Conservation (phyloP, 768 basidiomycete genomes). For the Suillus bovinus region DNA sequence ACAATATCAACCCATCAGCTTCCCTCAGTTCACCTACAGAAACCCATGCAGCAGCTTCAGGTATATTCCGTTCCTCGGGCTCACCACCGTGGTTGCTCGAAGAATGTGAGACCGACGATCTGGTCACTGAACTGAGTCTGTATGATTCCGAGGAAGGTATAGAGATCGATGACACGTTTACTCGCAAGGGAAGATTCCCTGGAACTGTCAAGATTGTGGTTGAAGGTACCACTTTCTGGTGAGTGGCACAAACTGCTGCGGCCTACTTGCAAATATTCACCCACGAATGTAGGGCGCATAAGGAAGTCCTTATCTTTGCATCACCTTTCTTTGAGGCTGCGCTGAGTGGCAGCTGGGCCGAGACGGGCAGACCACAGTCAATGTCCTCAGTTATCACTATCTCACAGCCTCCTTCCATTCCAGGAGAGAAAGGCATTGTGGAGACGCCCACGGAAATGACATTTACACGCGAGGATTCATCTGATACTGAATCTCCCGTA, state of each 20-base stretch:
- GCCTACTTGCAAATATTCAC: slow-evolving; percentile 11
- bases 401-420: slow-evolving; percentile 66
- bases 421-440: slow-evolving; percentile 45
- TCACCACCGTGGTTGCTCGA: slow-evolving; percentile 82
- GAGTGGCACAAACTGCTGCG: slow-evolving; percentile 30
- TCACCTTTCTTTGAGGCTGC: slow-evolving; percentile 96
- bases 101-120: slow-evolving; percentile 69
- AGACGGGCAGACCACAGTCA: slow-evolving; percentile 77
- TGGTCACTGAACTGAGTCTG: slow-evolving; percentile 66
- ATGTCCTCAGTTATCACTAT: slow-evolving; percentile 86
- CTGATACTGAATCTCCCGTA: slow-evolving; percentile 44
- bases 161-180: slow-evolving; percentile 81
- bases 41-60: slow-evolving; percentile 84
- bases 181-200: slow-evolving; percentile 62
- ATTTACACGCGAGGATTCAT: slow-evolving; percentile 56
- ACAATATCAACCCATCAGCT: slow-evolving; percentile 77
- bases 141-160: slow-evolving; percentile 71
- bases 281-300: slow-evolving; percentile 68
- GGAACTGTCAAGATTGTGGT: slow-evolving; percentile 92
- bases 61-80: slow-evolving; percentile 79
- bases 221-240: slow-evolving; percentile 90
- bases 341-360: slow-evolving; percentile 89
- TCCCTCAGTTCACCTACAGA: slow-evolving; percentile 84
- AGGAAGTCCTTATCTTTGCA: slow-evolving; percentile 87
- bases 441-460: slow-evolving; percentile 55